These are phyloP conservation scores for Excoecaria cochinchinensis DNA, from an alignment of 345 rosid species.

Conservation along the genomic window DNA sequence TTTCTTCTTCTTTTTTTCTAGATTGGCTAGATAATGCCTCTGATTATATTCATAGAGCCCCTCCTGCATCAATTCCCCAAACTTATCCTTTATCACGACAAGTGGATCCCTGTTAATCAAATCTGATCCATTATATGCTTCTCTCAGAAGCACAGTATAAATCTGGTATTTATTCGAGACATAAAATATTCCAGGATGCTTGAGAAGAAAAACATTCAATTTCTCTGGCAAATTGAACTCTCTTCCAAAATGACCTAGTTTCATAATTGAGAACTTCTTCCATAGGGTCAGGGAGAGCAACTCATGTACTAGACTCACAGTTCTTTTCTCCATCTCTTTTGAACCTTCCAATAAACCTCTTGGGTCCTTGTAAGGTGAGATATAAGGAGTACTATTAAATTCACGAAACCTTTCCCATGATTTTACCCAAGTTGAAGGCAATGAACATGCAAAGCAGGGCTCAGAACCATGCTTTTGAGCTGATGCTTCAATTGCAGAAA, in stretches of 20 bases:
- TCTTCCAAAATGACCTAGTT: slow-evolving; percentile 78
- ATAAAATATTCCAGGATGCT: slow-evolving; percentile 79
- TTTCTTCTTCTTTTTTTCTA: slow-evolving; percentile 67
- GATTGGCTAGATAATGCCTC: slow-evolving; percentile 48
- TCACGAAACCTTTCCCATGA: slow-evolving; percentile 70
- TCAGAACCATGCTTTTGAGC: slow-evolving; percentile 46
- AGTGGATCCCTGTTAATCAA: slow-evolving; percentile 75
- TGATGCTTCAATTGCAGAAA: slow-evolving; percentile 67
- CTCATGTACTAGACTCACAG: slow-evolving; percentile 69
- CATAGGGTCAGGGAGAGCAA: slow-evolving; percentile 71
- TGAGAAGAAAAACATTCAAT: slow-evolving; percentile 68
- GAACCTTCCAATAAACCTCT: slow-evolving; percentile 51
- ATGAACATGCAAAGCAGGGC: slow-evolving; percentile 59
- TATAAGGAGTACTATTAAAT: slow-evolving; percentile 67
- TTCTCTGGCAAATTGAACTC: slow-evolving; percentile 76
- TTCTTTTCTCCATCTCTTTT: slow-evolving; percentile 79
- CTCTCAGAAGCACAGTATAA: slow-evolving; percentile 84
- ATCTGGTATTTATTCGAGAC: slow-evolving; percentile 80
- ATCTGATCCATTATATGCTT: slow-evolving; percentile 71
- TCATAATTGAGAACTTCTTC: slow-evolving; percentile 79
- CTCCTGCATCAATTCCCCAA: slow-evolving; percentile 86
- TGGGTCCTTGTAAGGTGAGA: slow-evolving; percentile 62
- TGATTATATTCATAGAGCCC: slow-evolving; percentile 76
- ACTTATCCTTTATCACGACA: slow-evolving; percentile 75
- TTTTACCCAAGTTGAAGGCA: slow-evolving; percentile 76